phyloP scores from a whole-genome alignment of 306 rosid genomes.

The Gleditsia sinensis region DNA sequence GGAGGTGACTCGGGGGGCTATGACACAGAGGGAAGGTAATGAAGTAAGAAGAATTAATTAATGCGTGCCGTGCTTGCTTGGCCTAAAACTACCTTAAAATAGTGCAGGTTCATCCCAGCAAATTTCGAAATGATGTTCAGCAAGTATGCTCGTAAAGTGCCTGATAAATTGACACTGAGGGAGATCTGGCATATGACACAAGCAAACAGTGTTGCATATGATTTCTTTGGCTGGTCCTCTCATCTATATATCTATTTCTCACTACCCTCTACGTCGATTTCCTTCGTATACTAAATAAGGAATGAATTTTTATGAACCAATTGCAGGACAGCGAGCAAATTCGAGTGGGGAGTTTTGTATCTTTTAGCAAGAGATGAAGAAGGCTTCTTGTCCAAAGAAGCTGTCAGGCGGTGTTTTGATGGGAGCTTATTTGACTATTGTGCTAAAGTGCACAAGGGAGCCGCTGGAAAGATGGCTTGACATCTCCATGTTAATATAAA shows the following conservation, averaged over 20 bases:
- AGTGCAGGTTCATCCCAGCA: conserved; percentile 67
- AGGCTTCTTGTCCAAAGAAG: conserved; percentile 75
- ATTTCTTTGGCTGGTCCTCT: conserved; percentile 73
- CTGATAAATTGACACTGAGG: conserved; percentile 58
- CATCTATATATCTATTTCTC: conserved; percentile 18
- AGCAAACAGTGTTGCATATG: conserved; percentile 63
- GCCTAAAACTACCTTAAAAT: neutral
- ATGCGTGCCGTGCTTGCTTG: too few relatives aligned
- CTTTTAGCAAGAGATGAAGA: conserved; percentile 65
- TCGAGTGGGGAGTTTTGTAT: conserved; percentile 76
- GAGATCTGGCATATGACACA: conserved; percentile 85
- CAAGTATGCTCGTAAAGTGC: conserved; percentile 60
- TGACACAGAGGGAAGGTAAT: conserved; percentile 86
- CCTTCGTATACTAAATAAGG: too few relatives aligned
- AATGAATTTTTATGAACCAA: neutral
- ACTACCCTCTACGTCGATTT: too few relatives aligned
- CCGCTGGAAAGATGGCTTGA: conserved; percentile 49
- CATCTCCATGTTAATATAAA: neutral
- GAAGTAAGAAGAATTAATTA: neutral
- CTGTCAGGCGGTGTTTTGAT: conserved; percentile 80
- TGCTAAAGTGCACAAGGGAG: conserved; percentile 55
- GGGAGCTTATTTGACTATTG: conserved; percentile 81
- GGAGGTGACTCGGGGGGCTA: conserved; percentile 72
- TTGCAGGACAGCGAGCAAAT: conserved; percentile 62
- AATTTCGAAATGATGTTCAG: conserved; percentile 73